Evolutionary conservation across 1,139 yeast genomes (phyloP), one percentile per base, ranked within the genome.

Genomic region (Kurtzmaniella quercitrusa): DNA sequence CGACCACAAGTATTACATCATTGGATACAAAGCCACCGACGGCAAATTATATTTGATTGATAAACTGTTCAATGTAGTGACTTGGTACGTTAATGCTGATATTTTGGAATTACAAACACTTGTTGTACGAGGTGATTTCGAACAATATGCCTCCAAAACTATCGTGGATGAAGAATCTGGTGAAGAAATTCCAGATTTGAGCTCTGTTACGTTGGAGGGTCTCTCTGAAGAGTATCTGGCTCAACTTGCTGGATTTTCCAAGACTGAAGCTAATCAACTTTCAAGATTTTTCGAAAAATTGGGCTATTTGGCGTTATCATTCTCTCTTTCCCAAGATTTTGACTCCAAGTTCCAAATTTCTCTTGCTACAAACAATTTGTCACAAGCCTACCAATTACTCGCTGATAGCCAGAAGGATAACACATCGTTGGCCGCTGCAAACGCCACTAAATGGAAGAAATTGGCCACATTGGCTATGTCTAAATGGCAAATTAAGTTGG

Each of bases 31-130:
- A 56, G 87, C 96, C 27, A 81, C 93, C 57, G 98, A 93, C 59
- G 87, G 88, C 55, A 87, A 85, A 55, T 83, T 93, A 48, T 94
- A 90, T 61, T 81, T 93, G 56, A 82, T 93, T 50, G 98, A 93
- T 65, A 91, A 90, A 68, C 90, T 93, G 48, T 79, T 90, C 59
- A 85, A 86, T 53, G 85, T 93, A 42, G 72, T 86, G 39, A 81
- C 96, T 18, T 91, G 93, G 75, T 82, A 77, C 57, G 75, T 94
- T 44, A 87, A 95, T 36, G 70, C 93, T 40, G 81, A 90, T 21
- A 95, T 94, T 9, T 77, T 93, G 52, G 98, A 91, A 68, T 90
- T 90, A 65, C 98, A 93, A 72, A 93, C 99, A 1, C 80, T 91
- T 50, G 96, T 93, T 6, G 75, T 93, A 69, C 83, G 98, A 63